A percentile compares a stretch with the other conserved stretches of the same genome.
phyloP scores from a whole-genome alignment of 169 alveolate species.

The Babesia ovis region DNA sequence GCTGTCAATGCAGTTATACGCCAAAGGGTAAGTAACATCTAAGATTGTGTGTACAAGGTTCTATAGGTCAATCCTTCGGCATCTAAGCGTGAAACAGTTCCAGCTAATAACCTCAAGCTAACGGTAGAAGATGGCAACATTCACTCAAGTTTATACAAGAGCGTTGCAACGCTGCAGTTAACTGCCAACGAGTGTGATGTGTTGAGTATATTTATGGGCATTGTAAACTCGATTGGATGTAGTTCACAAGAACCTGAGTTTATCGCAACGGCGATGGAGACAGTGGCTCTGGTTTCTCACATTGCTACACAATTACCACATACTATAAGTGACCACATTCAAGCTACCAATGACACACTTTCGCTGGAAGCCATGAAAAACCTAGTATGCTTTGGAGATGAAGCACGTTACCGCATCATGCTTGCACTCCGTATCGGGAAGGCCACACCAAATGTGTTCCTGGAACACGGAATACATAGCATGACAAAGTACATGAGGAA shows the following conservation, averaged over 20 bases:
- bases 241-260: constrained; percentile 11
- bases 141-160: constrained; percentile 12
- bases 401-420: constrained; percentile 23
- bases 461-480: constrained; percentile 10
- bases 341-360: neutral
- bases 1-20: constrained; percentile 19
- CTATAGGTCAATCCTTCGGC: neutral
- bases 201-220: neutral
- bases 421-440: constrained; percentile 9
- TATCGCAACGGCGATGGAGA: constrained; percentile 26
- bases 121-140: constrained; percentile 10
- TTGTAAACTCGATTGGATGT: constrained; percentile 7
- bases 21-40: neutral
- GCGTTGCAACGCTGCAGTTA: neutral
- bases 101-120: neutral
- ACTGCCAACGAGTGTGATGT: constrained; percentile 12
- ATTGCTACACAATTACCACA: neutral
- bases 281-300: constrained; percentile 7
- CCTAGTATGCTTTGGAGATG: constrained; percentile 19
- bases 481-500: constrained; percentile 11
- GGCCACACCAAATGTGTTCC: constrained; percentile 2
- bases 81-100: neutral
- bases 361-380: constrained; percentile 30
- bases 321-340: neutral
- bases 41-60: neutral